These are phyloP conservation scores for Polyporus arcularius DNA, from an alignment of 768 basidiomycete species.

Conservation along the genomic window DNA sequence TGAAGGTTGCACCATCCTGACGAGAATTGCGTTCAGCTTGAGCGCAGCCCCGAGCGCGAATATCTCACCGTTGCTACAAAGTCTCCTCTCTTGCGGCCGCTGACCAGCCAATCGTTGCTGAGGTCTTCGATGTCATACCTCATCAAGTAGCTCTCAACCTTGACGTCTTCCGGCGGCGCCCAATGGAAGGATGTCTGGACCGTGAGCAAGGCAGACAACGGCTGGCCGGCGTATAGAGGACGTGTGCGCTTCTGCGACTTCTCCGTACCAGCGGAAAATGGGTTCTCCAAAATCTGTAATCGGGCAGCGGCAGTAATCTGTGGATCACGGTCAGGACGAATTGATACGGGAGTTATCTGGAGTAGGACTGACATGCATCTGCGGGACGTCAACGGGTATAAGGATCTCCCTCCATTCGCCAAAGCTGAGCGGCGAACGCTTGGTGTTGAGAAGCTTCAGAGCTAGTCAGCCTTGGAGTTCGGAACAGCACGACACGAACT, in stretches of 20 bases:
- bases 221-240: conserved; percentile 83
- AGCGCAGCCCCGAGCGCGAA: background rate
- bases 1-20: conserved; percentile 66
- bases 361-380: conserved; percentile 61
- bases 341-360: background rate
- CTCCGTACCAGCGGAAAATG: conserved; percentile 39
- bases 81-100: conserved; percentile 85
- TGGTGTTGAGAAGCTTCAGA: conserved; percentile 37
- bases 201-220: conserved; percentile 66
- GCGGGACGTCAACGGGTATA: conserved; percentile 85
- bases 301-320: conserved; percentile 69
- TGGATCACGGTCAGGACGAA: background rate
- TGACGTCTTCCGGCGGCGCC: conserved; percentile 50
- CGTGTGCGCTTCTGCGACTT: conserved; percentile 11
- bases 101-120: conserved; percentile 85
- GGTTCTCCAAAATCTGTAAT: conserved; percentile 49
- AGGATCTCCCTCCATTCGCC: conserved; percentile 70
- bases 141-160: conserved; percentile 50
- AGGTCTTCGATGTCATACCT: conserved; percentile 83
- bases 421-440: conserved; percentile 39
- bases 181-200: conserved; percentile 80
- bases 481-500: background rate
- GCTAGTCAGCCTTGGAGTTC: background rate
- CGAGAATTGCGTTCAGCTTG: background rate
- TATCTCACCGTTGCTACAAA: conserved; percentile 69